phyloP scores from a whole-genome alignment of 441 rosid species.

The Kokia cookei region DNA sequence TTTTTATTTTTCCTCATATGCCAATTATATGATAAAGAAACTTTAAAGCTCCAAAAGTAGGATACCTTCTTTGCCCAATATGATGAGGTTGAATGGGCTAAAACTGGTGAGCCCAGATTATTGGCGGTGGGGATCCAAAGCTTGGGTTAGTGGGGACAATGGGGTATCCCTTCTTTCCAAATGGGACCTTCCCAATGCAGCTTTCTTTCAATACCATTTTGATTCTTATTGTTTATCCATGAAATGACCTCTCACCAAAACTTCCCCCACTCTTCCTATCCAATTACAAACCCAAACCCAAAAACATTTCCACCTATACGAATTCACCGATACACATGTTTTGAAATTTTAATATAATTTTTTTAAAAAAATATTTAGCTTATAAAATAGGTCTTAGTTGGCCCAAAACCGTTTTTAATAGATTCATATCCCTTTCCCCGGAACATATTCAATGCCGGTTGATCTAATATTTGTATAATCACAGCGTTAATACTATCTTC shows the following conservation, averaged over 20 bases:
- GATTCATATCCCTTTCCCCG: too few relatives aligned
- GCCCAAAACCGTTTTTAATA: too few relatives aligned
- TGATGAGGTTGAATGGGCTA: conserved; percentile 21
- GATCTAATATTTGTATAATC: too few relatives aligned
- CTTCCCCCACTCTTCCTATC: not conserved
- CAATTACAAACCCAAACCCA: not conserved
- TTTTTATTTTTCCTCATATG: too few relatives aligned
- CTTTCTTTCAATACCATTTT: conserved; percentile 20
- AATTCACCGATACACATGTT: too few relatives aligned
- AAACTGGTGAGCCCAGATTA: not conserved
- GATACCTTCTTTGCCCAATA: conserved; percentile 8
- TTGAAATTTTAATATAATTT: too few relatives aligned
- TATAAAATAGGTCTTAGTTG: too few relatives aligned
- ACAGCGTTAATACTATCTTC: too few relatives aligned
- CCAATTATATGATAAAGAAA: conserved; percentile 1
- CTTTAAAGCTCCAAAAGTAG: conserved; percentile 10
- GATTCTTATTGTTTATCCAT: conserved; percentile 26
- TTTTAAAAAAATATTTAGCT: too few relatives aligned
- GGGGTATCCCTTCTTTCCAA: conserved; percentile 26
- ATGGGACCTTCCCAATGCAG: conserved; percentile 17
- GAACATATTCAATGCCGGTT: too few relatives aligned
- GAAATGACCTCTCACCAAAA: conserved; percentile 42
- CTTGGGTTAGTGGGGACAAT: conserved; percentile 22
- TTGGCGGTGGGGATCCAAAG: conserved; percentile 2
- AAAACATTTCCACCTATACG: too few relatives aligned